Evolutionary conservation across 2,329 filamentous ascomycete species (phyloP).

Genomic region (Dactylella cylindrospora): DNA sequence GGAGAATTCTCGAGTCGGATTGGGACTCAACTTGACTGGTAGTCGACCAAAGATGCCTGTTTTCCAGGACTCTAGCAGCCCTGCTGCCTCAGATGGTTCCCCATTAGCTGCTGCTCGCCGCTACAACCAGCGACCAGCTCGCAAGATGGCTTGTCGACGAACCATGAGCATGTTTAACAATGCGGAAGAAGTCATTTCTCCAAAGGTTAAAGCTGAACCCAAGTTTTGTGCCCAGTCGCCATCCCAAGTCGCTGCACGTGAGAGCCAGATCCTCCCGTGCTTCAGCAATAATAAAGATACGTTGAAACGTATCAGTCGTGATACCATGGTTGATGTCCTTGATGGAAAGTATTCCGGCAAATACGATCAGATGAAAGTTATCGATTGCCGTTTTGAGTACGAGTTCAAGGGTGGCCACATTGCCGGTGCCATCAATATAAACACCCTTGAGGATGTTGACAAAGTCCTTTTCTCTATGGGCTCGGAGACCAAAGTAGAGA

Average conservation of each 20-base stretch:
- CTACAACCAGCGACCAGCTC: conserved; percentile 73
- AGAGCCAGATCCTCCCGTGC: conserved; percentile 71
- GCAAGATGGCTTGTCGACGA: conserved; percentile 72
- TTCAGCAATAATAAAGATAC: conserved; percentile 81
- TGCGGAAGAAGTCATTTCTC: conserved; percentile 81
- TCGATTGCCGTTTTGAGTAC: conserved; percentile 98
- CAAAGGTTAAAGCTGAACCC: conserved; percentile 64
- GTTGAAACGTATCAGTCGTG: conserved; percentile 80
- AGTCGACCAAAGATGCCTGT: conserved; percentile 38
- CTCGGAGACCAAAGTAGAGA: conserved; percentile 57
- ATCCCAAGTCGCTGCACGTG: conserved; percentile 58
- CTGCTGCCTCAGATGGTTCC: conserved; percentile 65
- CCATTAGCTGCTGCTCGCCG: conserved; percentile 74
- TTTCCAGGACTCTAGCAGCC: conserved; percentile 37
- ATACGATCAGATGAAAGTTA: conserved; percentile 79
- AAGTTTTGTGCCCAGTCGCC: conserved; percentile 48
- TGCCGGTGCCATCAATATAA: conserved; percentile 89
- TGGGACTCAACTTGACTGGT: conserved; percentile 21
- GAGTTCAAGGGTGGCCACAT: conserved; percentile 98
- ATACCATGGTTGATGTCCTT: conserved; percentile 81
- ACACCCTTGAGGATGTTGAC: conserved; percentile 88
- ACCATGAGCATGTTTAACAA: conserved; percentile 98
- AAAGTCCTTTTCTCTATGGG: conserved; percentile 64
- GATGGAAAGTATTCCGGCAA: conserved; percentile 76
- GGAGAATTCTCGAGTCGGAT: conserved; percentile 37